Percentiles rank a stretch among this genome's conserved stretches.
Conservation (phyloP, 805 yeast genomes). For the Vanderwaltozyma polyspora region DNA sequence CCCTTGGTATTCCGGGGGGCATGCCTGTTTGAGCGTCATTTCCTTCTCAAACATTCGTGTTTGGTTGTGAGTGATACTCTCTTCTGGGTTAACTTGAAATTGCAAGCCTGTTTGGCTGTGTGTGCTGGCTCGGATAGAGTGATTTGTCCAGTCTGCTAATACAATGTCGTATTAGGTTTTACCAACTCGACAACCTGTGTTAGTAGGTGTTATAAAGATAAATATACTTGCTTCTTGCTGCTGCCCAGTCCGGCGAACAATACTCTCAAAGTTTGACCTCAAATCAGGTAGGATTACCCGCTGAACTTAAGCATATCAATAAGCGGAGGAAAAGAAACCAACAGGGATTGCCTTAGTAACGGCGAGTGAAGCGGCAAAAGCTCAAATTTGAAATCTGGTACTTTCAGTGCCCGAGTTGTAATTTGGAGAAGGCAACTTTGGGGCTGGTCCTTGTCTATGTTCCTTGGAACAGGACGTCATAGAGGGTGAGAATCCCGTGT, state of each 20-base stretch:
- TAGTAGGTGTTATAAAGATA: constrained; percentile 4
- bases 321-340: constrained; percentile 38
- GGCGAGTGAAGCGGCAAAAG: constrained; percentile 33
- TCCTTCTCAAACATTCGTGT: constrained; percentile 26
- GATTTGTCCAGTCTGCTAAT: constrained; percentile 10
- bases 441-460: constrained; percentile 28
- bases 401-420: constrained; percentile 31
- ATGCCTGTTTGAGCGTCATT: constrained; percentile 34
- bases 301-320: constrained; percentile 37
- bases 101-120: constrained; percentile 16
- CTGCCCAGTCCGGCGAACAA: constrained; percentile 14
- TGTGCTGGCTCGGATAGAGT: constrained; percentile 8
- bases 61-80: constrained; percentile 28
- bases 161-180: constrained; percentile 17
- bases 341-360: constrained; percentile 36
- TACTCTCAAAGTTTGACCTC: constrained; percentile 28
- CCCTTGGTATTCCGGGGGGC: constrained; percentile 31
- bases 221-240: too few species aligned
- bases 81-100: constrained; percentile 24
- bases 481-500: constrained; percentile 35
- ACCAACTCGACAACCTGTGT: constrained; percentile 11
- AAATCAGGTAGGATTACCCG: constrained; percentile 32
- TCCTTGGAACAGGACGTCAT: constrained; percentile 33
- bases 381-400: constrained; percentile 35
- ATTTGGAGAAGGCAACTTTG: constrained; percentile 29